Percentiles rank a stretch among this genome's conserved stretches.
Conservation (phyloP, 2,329 filamentous ascomycete genomes). For the Aspergillus texensis region DNA sequence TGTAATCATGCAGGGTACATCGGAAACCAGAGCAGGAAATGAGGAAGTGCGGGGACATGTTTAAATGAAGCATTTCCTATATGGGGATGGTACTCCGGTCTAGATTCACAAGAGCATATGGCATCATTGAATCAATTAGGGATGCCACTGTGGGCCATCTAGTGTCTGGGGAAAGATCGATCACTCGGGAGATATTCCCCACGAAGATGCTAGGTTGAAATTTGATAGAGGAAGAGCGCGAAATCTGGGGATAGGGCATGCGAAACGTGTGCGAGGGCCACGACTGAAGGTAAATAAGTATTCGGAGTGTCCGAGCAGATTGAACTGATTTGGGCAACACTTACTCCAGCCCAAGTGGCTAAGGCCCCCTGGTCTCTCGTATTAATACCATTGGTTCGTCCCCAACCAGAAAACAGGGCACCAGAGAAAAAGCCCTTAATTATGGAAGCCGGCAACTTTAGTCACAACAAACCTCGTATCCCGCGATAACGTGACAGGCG, state of each 20-base stretch:
- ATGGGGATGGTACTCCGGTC: background rate
- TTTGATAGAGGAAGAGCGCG: background rate
- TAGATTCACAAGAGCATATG: background rate
- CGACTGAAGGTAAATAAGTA: background rate
- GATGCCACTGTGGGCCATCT: background rate
- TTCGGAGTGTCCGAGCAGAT: background rate
- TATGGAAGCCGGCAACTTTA: background rate
- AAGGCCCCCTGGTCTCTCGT: background rate
- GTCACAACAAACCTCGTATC: background rate
- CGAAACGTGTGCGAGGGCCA: background rate
- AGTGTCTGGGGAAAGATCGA: background rate
- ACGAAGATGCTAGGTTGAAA: background rate
- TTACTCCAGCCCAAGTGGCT: background rate
- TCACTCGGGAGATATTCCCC: background rate
- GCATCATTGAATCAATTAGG: background rate
- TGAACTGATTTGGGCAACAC: background rate
- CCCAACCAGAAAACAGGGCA: background rate
- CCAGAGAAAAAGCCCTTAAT: background rate
- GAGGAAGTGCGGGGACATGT: background rate
- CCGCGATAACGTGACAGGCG: background rate
- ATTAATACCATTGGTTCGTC: background rate
- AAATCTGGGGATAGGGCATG: background rate
- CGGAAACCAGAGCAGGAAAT: background rate
- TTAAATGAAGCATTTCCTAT: background rate
- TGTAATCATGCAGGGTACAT: background rate